Base-by-base conservation (phyloP, 805 yeast species). In the Grigorovia humatica region DNA sequence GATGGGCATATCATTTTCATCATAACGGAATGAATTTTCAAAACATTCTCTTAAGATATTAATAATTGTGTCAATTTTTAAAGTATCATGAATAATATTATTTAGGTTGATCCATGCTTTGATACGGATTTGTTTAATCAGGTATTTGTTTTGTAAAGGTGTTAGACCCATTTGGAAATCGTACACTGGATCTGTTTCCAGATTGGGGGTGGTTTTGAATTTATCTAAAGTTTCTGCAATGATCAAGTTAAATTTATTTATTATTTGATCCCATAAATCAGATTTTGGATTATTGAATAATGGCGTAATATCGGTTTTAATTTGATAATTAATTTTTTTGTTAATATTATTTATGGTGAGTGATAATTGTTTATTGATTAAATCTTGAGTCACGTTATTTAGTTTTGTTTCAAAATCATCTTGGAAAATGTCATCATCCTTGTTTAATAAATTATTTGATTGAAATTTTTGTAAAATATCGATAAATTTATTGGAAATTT, bases 21-120 rank as follows among this genome's bases (percentile, higher is more conserved):
- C 96, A 64, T 85, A 93, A 59, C 91, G 76, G 71, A 93, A 91
- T 44, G 69, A 72, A 52, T 82, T 87, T 59, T 91, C 97, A 70
- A 93, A 91, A 53, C 79, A 72, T 54, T 87, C 95, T 62, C 87
- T 81, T 62, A 91, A 68, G 27, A 88, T 74, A 50, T 74, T 71
- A 1, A 83, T 72, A 8, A 86, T 78, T 19, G 77, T 79, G 50
- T 86, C 96, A 53, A 80, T 84, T 30, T 80, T 76, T 48, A 86
- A 67, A 57, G 78, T 75, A 51, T 83, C 85, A 57, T 76, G 82
- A 46, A 85, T 73, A 27, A 78, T 72, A 9, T 73, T 75, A 53
- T 80, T 75, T 54, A 89, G 78, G 27, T 73, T 69, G 32, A 69
- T 64, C 97, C 98, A 91, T 2, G 87, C 77, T 38, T 70, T 67